A percentile compares a stretch with the other conserved stretches of the same genome.
phyloP scores from a whole-genome alignment of 768 basidiomycete species.

The Suillus tomentosus region DNA sequence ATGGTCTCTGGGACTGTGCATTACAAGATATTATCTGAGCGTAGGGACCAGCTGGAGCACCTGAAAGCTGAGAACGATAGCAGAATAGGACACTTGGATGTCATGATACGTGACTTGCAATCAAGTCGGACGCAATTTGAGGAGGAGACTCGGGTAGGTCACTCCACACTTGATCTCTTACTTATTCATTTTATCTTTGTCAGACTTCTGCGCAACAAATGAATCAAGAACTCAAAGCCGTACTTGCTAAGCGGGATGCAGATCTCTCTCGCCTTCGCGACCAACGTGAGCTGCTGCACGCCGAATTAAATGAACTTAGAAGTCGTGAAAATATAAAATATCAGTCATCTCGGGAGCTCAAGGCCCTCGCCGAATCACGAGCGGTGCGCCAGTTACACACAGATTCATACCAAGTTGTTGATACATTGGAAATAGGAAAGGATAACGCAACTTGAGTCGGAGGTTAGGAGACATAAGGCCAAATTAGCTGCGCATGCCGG shows the following conservation, averaged over 20 bases:
- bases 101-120: conserved; percentile 44
- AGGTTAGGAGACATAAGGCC: conserved; percentile 71
- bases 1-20: conserved; percentile 47
- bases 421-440: conserved; percentile 56
- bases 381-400: conserved; percentile 36
- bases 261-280: conserved; percentile 72
- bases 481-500: conserved; percentile 75
- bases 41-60: conserved; percentile 50
- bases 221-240: conserved; percentile 62
- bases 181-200: conserved; percentile 16
- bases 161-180: conserved; percentile 15
- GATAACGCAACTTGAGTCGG: conserved; percentile 67
- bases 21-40: conserved; percentile 60
- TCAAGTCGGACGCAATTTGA: conserved; percentile 48
- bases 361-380: conserved; percentile 63
- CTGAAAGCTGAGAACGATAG: conserved; percentile 40
- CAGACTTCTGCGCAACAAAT: conserved; percentile 48
- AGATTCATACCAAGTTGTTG: conserved; percentile 16
- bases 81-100: conserved; percentile 43
- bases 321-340: conserved; percentile 61
- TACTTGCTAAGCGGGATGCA: conserved; percentile 62
- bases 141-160: conserved; percentile 45
- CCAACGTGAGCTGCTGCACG: conserved; percentile 63
- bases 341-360: conserved; percentile 63
- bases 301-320: conserved; percentile 70